These are phyloP conservation scores for Cryphonectria japonica DNA, from an alignment of 2,329 filamentous ascomycete species.

Conservation along the genomic window DNA sequence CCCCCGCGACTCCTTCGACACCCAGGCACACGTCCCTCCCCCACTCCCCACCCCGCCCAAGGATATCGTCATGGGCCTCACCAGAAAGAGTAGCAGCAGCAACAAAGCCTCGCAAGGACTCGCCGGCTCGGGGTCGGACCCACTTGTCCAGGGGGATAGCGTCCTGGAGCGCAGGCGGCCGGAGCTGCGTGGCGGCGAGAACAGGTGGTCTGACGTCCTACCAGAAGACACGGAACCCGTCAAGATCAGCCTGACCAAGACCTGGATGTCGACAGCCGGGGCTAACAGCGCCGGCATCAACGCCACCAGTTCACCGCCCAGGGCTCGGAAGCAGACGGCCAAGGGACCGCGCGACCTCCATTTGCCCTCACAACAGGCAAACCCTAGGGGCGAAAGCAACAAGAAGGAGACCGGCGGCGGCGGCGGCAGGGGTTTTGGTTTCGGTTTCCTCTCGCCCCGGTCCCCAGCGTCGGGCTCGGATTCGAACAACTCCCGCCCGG, in stretches of 20 bases:
- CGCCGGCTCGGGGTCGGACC: background rate
- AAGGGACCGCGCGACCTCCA: slow-evolving; percentile 17
- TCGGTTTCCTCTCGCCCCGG: slow-evolving; percentile 13
- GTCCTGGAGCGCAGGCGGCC: slow-evolving; percentile 47
- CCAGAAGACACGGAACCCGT: slow-evolving; percentile 38
- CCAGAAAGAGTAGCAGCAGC: slow-evolving; percentile 21
- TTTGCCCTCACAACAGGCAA: background rate
- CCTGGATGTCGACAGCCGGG: slow-evolving; percentile 39
- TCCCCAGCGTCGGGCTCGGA: slow-evolving; percentile 4
- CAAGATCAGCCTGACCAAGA: slow-evolving; percentile 41
- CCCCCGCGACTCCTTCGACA: slow-evolving; percentile 41
- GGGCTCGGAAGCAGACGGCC: slow-evolving; percentile 12
- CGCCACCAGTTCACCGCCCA: slow-evolving; percentile 19
- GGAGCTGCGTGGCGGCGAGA: slow-evolving; percentile 35
- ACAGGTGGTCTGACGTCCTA: slow-evolving; percentile 30
- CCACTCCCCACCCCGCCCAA: slow-evolving; percentile 44
- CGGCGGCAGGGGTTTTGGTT: slow-evolving; percentile 2
- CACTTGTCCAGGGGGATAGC: slow-evolving; percentile 31
- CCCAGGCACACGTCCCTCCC: slow-evolving; percentile 37
- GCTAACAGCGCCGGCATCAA: slow-evolving; percentile 29
- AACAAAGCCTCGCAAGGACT: slow-evolving; percentile 19
- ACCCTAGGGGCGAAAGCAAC: background rate
- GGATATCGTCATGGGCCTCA: slow-evolving; percentile 36
- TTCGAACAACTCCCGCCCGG: slow-evolving; percentile 28
- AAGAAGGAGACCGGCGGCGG: background rate